Base-by-base conservation (phyloP, 805 yeast species). In the Ogataea methanolica region DNA sequence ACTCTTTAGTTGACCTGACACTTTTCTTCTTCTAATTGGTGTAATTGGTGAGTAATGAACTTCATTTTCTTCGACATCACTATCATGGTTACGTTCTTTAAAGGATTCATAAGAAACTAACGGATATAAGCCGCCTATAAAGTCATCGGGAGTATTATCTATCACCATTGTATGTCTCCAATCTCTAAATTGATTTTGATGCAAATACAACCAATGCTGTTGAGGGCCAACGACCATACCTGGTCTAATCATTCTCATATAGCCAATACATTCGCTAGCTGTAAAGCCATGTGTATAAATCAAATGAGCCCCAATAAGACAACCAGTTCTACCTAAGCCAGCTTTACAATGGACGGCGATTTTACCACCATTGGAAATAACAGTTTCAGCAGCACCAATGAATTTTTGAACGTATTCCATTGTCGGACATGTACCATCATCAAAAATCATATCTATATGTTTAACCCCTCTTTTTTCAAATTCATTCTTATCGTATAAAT, bases 171-270 rank as follows among this genome's bases (percentile, higher is more conserved):
- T 89, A 58, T 83, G 88, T 65, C 89, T 79, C 98, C 99, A 94
- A 60, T 90, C 97, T 60, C 97, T 78, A 67, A 94, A 94, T 57
- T 91, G 97, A 66, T 89, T 84, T 67, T 94, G 99, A 65, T 94
- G 97, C 53, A 94, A 76, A 62, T 94, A 94, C 49, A 94, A 75
- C 99, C 99, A 94, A 70, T 94, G 99, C 65, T 94, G 99, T 67
- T 94, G 99, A 2, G 99, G 99, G 0, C 99, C 99, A 31, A 94
- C 99, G n/a, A 94, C 97, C 99, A 94, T 94, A 38, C 99, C 99
- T 0, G 99, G 99, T 56, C 99, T 80, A 53, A 94, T 76, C 79
- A 94, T 87, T 65, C 99, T 78, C 92, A 94, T 87, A 63, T 90
- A 94, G 1, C 92, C 96, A 58, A 94, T 94, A 67, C 96, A 94